Base-by-base conservation (phyloP, 352 stramenopile species). In the Phytophthora parvispora region DNA sequence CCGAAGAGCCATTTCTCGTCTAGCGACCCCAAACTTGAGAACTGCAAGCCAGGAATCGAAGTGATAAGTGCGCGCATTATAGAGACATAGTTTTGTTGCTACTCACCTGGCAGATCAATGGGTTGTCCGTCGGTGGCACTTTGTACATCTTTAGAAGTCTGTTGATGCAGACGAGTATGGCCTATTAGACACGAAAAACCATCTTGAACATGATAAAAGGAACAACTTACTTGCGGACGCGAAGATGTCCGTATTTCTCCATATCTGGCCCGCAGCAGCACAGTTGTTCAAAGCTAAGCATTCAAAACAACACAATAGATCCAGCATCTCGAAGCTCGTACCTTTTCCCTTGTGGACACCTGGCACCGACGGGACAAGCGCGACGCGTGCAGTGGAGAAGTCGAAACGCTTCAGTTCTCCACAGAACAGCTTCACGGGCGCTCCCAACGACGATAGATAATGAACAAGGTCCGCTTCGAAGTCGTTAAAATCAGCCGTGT, bases 1-100 rank as follows among this genome's bases (percentile, higher is more conserved):
- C 81, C 80, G 49, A 91, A 94, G 12, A 96, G 69, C 89, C 89
- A 96, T 61, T 92, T 92, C 34, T 94, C 87, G 25, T 93, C 84
- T 18, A 96, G 70, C 12, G 89, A 96, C 0, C 89, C 89, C 27
- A 94, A 60, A 57, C 89, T 96, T 1, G 89, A 96, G 65, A 93
- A 94, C 86, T 96, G 45, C 45, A 52, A 31, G 10, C 12, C 45
- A n/a, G 22, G 13, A 13, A 34, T 7, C 8, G 5, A n/a, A 32
- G 2, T 50, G 9, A 4, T 32, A 15, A 52, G 45, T 6, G 15
- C 24, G 32, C 9, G 45, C 10, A 32, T 20, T 12, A 52, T 2
- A 52, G 5, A 32, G n/a, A 54, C 25, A 16, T 4, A 12, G 51
- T 43, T 12, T 8, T 49, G 3, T 49, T 49, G 42, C 42, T 36